A percentile compares a stretch with the other conserved stretches of the same genome.
These are phyloP conservation scores for Myriangium duriaei DNA, from an alignment of 2,329 filamentous ascomycete genomes.

Conservation along the genomic window DNA sequence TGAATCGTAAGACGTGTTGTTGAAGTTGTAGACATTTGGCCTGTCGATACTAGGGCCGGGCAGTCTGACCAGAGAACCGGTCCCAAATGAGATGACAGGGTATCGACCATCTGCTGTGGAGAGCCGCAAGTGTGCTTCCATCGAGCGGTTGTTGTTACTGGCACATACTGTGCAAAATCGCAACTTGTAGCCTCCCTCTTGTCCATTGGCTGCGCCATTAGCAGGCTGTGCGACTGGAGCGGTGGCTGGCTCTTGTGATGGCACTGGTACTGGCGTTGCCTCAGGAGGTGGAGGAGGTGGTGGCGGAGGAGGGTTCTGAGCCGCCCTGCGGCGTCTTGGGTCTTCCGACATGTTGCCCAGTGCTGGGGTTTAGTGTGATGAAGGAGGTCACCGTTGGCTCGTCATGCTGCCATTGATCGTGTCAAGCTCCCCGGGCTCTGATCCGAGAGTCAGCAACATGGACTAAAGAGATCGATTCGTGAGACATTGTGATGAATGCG, in stretches of 20 bases:
- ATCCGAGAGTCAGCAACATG: too few species aligned
- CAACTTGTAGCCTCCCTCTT: slow-evolving; percentile 62
- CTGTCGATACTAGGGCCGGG: slow-evolving; percentile 84
- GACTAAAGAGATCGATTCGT: too few species aligned
- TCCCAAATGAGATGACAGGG: slow-evolving; percentile 97
- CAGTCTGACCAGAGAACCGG: slow-evolving; percentile 83
- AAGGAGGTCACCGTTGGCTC: neutral
- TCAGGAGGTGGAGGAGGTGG: slow-evolving; percentile 38
- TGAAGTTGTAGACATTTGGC: slow-evolving; percentile 97
- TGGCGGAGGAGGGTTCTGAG: slow-evolving; percentile 34
- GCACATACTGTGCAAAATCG: slow-evolving; percentile 99
- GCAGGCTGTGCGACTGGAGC: slow-evolving; percentile 18
- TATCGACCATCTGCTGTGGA: slow-evolving; percentile 59
- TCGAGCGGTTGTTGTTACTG: slow-evolving; percentile 94
- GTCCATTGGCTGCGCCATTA: slow-evolving; percentile 18
- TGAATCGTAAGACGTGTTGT: slow-evolving; percentile 84
- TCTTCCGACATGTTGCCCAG: slow-evolving; percentile 27
- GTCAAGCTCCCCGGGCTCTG: too few species aligned
- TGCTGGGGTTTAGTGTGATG: neutral
- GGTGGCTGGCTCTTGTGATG: neutral
- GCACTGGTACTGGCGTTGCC: slow-evolving; percentile 10
- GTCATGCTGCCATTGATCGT: neutral
- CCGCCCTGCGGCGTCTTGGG: slow-evolving; percentile 32
- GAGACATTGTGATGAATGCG: too few species aligned
- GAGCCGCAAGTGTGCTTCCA: slow-evolving; percentile 95